Base-by-base conservation (phyloP, 78 protist species). In the Polysphondylium violaceum region DNA sequence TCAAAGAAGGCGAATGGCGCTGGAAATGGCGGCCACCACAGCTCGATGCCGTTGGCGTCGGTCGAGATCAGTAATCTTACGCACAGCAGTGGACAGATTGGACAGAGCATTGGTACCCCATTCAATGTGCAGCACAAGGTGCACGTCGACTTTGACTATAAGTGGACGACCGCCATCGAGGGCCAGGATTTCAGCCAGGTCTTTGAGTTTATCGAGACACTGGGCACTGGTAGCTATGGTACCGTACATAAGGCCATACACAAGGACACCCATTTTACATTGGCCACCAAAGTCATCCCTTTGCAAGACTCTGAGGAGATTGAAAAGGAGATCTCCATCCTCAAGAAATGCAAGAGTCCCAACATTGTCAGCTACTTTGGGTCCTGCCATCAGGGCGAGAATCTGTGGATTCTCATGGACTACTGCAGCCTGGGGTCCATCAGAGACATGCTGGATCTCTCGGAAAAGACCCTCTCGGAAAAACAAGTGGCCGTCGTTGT, bases 321-420 rank as follows among this genome's bases (percentile, higher is more conserved):
- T 59, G 83, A 69, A 56, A 69, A 87, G 29, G 93, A 87, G 41
- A 87, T 87, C 31, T 8, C 67, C 17, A 87, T 87, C 8, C 23
- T 87, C 23, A 87, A 87, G 59, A 53, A 63, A 43, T 69, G 79
- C n/a, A 87, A 87, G 59, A 36, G 36, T 35, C 23, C 3, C 4
- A 87, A 87, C 33, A 73, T 87, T 29, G 93, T 87, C 1, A n/a
- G 50, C 2, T 87, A 87, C 31, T 87, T 38, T 87, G 93, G 93
- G 2, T 68, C 63, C 27, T 16, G 83, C 47, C 60, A 76, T 14
- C 63, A 60, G 0, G 83, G 69, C 25, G 77, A 76, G 17, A 59
- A 87, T 44, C 59, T 87, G 21, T 87, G 93, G 93, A 90, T 90
- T 19, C 63, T 90, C n/a, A 90, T 90, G 94, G 94, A 90, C 6